These are phyloP conservation scores for Nitzschia inconspicua DNA, from an alignment of 108 stramenopile genomes.

Conservation along the genomic window DNA sequence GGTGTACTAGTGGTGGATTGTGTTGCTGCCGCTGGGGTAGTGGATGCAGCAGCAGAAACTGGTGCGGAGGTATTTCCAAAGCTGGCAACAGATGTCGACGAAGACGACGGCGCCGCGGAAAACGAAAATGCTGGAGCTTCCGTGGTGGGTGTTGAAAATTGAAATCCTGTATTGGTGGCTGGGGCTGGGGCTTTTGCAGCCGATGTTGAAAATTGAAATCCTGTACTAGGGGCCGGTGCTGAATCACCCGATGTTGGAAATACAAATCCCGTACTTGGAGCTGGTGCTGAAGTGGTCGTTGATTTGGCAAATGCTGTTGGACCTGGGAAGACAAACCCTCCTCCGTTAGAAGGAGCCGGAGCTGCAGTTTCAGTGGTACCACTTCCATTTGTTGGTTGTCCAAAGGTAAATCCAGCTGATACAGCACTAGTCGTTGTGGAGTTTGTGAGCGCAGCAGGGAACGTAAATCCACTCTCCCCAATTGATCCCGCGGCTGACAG, in stretches of 20 bases:
- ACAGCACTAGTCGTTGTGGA: no score
- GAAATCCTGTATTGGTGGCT: constrained; percentile 1
- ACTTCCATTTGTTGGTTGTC: background rate
- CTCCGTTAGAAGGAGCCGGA: background rate
- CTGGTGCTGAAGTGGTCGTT: constrained; percentile 1
- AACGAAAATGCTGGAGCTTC: background rate
- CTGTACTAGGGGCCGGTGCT: background rate
- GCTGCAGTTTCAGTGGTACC: background rate
- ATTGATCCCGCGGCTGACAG: no score
- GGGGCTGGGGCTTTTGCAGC: background rate
- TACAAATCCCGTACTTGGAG: constrained; percentile 1
- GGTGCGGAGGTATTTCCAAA: background rate
- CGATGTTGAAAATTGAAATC: background rate
- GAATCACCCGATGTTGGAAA: constrained; percentile 4
- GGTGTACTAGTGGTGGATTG: background rate
- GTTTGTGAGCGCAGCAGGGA: no score
- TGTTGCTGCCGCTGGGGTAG: constrained; percentile 7
- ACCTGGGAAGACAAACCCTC: constrained; percentile 18
- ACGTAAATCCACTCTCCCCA: no score
- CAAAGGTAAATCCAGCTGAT: constrained; percentile 9
- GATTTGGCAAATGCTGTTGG: no score
- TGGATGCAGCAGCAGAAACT: no score
- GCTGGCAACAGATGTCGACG: background rate
- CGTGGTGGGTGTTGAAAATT: background rate
- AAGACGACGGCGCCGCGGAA: background rate